phyloP scores from a whole-genome alignment of 371 early-diverging fungal genomes.

The Conidiobolus incongruus region DNA sequence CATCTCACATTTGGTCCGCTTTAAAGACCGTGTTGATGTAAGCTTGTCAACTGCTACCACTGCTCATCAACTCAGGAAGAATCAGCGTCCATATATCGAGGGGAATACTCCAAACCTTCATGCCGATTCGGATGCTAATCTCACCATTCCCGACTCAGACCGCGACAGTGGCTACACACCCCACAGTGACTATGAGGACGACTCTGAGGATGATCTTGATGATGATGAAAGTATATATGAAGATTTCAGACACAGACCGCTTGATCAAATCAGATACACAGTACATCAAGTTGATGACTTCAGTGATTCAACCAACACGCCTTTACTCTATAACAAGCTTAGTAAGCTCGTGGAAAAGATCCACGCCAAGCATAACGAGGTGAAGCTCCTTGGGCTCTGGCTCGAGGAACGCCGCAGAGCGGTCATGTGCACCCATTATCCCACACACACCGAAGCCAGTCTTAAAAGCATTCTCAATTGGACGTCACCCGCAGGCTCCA shows the following conservation, averaged over 20 bases:
- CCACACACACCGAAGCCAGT: not conserved
- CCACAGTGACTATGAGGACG: constrained; percentile 7
- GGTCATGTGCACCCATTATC: no score
- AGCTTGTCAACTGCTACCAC: constrained; percentile 4
- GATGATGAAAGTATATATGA: constrained; percentile 9
- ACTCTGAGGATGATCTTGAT: constrained; percentile 17
- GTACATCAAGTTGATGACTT: no score
- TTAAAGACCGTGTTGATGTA: constrained; percentile 11
- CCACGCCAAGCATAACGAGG: no score
- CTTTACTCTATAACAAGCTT: no score
- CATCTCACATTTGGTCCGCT: constrained; percentile 57
- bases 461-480: not conserved
- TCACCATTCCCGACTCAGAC: not conserved
- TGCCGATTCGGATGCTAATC: constrained; percentile 8
- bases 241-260: no score
- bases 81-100: constrained; percentile 4
- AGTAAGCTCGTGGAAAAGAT: no score
- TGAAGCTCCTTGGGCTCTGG: no score
- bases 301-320: no score
- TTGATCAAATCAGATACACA: no score
- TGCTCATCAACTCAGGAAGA: not conserved
- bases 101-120: constrained; percentile 6
- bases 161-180: constrained; percentile 8
- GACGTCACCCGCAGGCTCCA: not conserved
- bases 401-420: no score